phyloP scores from a whole-genome alignment of 768 basidiomycete genomes.

The Pluteus cervinus region DNA sequence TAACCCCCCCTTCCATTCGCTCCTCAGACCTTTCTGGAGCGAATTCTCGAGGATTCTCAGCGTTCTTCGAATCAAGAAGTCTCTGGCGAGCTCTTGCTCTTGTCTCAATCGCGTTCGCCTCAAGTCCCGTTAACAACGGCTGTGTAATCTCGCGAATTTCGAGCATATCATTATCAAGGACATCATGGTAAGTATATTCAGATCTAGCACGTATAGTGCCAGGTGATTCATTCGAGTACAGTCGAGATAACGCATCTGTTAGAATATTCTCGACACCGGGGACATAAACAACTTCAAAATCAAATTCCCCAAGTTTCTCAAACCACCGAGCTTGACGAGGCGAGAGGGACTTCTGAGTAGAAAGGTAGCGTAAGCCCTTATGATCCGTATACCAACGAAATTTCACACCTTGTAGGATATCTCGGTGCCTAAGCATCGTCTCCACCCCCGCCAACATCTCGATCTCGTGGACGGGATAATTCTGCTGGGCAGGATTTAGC shows the following conservation, averaged over 20 bases:
- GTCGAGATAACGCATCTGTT: constrained; percentile 28
- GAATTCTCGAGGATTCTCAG: not conserved
- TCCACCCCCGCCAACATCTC: constrained; percentile 26
- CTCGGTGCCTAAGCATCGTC: constrained; percentile 14
- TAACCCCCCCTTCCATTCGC: not conserved
- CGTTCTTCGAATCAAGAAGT: not conserved
- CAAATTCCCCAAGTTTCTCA: constrained; percentile 25
- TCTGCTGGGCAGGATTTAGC: constrained; percentile 19
- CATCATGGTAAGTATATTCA: constrained; percentile 16
- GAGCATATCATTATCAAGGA: constrained; percentile 8
- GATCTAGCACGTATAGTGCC: constrained; percentile 13
- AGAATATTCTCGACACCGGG: constrained; percentile 25
- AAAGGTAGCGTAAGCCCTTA: constrained; percentile 17
- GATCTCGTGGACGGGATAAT: constrained; percentile 30
- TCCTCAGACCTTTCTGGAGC: not conserved
- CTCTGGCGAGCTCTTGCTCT: not conserved
- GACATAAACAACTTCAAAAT: constrained; percentile 19
- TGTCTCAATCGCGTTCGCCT: not conserved
- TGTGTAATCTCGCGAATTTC: constrained; percentile 4
- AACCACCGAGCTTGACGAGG: constrained; percentile 26
- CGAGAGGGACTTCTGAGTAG: constrained; percentile 24
- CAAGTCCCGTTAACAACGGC: constrained; percentile 6
- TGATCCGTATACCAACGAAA: constrained; percentile 25
- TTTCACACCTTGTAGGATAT: constrained; percentile 16
- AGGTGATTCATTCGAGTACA: constrained; percentile 11